Evolutionary conservation across 352 stramenopile genomes (phyloP).

Genomic region (Pythium guiyangense): DNA sequence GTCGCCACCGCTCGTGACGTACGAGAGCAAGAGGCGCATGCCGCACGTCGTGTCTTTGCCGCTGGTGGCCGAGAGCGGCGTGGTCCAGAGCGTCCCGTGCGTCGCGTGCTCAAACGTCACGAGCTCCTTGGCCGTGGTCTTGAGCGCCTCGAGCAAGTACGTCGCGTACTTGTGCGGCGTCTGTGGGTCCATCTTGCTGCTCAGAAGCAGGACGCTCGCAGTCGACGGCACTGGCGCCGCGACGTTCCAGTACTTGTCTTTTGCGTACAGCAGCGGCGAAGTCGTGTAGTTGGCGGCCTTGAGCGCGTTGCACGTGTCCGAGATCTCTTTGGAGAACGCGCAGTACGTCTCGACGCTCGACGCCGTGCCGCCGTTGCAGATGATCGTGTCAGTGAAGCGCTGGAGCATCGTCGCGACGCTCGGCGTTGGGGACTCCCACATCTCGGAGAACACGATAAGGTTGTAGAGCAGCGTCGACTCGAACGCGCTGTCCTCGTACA

Average conservation of each 20-base stretch:
- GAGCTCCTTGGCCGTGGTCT: conserved; percentile 19
- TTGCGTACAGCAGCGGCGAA: background rate
- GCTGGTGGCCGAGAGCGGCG: background rate
- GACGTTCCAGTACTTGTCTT: conserved; percentile 39
- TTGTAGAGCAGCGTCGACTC: conserved; percentile 38
- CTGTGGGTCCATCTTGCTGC: conserved; percentile 23
- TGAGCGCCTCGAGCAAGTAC: conserved; percentile 11
- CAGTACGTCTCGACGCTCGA: conserved; percentile 33
- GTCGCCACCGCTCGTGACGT: conserved; percentile 29
- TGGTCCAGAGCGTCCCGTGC: conserved; percentile 6
- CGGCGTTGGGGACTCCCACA: conserved; percentile 51
- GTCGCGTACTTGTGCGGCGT: conserved; percentile 21
- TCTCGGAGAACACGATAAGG: conserved; percentile 71
- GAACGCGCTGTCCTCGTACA: conserved; percentile 13
- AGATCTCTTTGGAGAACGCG: conserved; percentile 41
- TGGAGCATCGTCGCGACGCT: conserved; percentile 12
- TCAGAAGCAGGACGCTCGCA: conserved; percentile 14
- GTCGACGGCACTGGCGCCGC: conserved; percentile 3
- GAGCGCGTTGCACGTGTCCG: conserved; percentile 18
- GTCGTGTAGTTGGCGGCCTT: background rate
- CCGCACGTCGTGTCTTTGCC: conserved; percentile 1
- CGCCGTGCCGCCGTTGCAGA: conserved; percentile 17
- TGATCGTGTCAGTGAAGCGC: conserved; percentile 19
- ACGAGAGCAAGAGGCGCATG: conserved; percentile 44
- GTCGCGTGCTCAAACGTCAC: conserved; percentile 23